Evolutionary conservation across 1,139 yeast species (phyloP).

Genomic region (Citeromyces hawaiiensis): DNA sequence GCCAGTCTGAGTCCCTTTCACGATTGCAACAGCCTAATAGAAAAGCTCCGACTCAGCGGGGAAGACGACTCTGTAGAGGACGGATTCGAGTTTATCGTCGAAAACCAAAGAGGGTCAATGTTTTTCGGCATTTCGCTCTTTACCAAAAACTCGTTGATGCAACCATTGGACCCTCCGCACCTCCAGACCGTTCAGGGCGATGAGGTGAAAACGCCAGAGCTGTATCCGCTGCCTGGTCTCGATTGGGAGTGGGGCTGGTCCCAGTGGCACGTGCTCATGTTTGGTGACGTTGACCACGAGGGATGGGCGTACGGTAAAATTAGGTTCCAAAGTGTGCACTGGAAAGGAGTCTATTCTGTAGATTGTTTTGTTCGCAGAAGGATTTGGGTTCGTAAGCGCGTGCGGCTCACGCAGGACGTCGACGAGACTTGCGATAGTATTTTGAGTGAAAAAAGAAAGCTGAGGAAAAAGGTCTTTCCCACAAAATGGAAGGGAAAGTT

Average conservation of each 20-base stretch:
- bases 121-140: slow-evolving; percentile 53
- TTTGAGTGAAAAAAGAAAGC: neutral
- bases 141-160: slow-evolving; percentile 35
- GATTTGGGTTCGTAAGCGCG: slow-evolving; percentile 41
- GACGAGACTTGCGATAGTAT: neutral
- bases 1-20: neutral
- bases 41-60: neutral
- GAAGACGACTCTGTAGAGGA: neutral
- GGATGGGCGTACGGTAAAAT: slow-evolving; percentile 59
- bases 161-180: slow-evolving; percentile 45
- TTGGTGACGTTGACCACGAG: slow-evolving; percentile 59
- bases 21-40: neutral
- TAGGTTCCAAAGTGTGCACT: slow-evolving; percentile 29
- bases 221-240: slow-evolving; percentile 51
- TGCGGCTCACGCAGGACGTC: neutral
- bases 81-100: slow-evolving; percentile 20
- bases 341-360: slow-evolving; percentile 48
- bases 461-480: neutral
- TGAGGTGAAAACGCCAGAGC: slow-evolving; percentile 17
- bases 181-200: slow-evolving; percentile 17
- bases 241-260: slow-evolving; percentile 68
- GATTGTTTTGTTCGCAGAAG: slow-evolving; percentile 47
- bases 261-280: slow-evolving; percentile 62
- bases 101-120: slow-evolving; percentile 61
- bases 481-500: neutral